Percentiles rank a stretch among this genome's conserved stretches.
Evolutionary conservation across 2,329 filamentous ascomycete genomes (phyloP).

Genomic region (Penicillium sp.): DNA sequence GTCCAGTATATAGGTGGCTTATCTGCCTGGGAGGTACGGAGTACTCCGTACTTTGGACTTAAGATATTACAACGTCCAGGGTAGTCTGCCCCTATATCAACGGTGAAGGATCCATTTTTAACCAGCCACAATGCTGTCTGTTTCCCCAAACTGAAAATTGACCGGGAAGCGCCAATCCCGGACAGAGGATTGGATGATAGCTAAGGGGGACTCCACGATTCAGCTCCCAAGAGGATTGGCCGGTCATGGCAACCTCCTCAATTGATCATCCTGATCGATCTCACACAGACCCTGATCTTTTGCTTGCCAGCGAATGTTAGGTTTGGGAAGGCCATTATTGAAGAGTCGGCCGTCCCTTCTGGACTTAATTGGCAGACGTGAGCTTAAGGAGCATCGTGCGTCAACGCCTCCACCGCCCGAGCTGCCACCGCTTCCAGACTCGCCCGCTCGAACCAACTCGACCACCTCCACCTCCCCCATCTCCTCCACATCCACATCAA

Average conservation of each 20-base stretch:
- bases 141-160: not conserved
- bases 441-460: constrained; percentile 42
- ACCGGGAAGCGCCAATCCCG: constrained; percentile 13
- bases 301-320: constrained; percentile 51
- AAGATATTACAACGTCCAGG: not conserved
- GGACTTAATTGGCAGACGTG: constrained; percentile 53
- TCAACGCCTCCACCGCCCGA: constrained; percentile 40
- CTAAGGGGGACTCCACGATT: constrained; percentile 22
- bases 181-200: constrained; percentile 22
- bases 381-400: constrained; percentile 7
- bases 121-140: not conserved
- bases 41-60: not conserved
- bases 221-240: constrained; percentile 1
- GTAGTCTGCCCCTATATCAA: not conserved
- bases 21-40: not conserved
- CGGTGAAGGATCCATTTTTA: not conserved
- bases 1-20: not conserved
- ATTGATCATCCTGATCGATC: not conserved
- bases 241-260: not conserved
- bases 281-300: not conserved
- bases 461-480: constrained; percentile 34
- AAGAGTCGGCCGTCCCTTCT: constrained; percentile 62
- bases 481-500: constrained; percentile 26
- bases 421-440: constrained; percentile 47
- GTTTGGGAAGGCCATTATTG: constrained; percentile 57